Evolutionary conservation across 208 protist species (phyloP), one percentile per base, ranked within the genome.

Genomic region (Crithidia expoeki): DNA sequence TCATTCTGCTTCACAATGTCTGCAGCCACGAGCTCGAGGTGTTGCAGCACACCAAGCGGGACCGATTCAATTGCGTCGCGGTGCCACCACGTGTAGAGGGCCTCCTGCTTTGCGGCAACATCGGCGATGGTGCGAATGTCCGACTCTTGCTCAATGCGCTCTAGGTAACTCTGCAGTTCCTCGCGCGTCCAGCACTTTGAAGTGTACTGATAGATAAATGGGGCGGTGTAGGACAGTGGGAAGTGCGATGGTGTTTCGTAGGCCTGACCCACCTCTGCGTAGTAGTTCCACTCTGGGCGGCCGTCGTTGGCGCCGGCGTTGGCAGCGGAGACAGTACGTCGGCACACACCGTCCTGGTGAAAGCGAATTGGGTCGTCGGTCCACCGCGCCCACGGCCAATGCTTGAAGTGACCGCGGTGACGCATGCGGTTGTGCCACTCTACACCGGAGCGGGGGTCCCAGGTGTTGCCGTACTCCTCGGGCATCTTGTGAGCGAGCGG

Each of bases 351-450:
- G 68, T 88, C 82, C 9, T 70, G 67, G 62, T 94, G 89, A 28
- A 82, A 72, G 30, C 89, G 85, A 25, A 94, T 56, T 0, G 89
- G 89, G 34, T 94, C 89, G 64, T 94, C 89, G 19, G 51, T 83
- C 86, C 85, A 92, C 17, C 76, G 72, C 2, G 84, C 86, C 84
- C 85, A 94, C 6, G 89, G 89, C 84, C 86, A 92, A 67, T 92
- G 86, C 23, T 85, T 76, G 76, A 90, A 94, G 62, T 85, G 78
- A 23, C 78, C 78, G 33, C 86, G 85, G 27, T 63, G 74, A 17
- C 84, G 85, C 72, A 92, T 42, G 14, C 86, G 85, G 69, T 90
- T 76, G 77, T 94, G 79, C 89, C 89, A 94, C 70, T 94, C 89
- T 12, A 88, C 66, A n/a, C 89, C 89, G 17, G 64, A 79, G 32